Evolutionary conservation across 345 rosid genomes (phyloP), one percentile per base, ranked within the genome.

Genomic region (Bretschneidera sinensis): DNA sequence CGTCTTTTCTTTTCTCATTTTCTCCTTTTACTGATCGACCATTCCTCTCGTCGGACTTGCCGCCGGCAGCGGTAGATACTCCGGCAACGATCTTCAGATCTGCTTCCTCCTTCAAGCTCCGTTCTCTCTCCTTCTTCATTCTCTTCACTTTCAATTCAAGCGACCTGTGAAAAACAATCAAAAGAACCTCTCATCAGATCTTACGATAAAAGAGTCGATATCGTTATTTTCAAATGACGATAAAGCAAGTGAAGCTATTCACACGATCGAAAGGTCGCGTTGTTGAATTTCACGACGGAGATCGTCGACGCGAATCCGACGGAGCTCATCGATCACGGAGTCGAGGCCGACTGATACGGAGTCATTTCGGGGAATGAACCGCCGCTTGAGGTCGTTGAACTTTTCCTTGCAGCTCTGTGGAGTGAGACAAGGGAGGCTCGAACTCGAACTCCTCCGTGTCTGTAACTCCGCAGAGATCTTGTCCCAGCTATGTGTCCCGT

Each of bases 91-190:
- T 48, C 43, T 52, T 73, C 50, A 74, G 86, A 82, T 82, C 82
- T 72, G 71, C 53, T 23, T 64, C 79, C 54, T 64, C 75, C 58
- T 62, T 76, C 69, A 59, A 25, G 72, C 64, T 62, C 23, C 55
- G 57, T 23, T 68, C 81, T 35, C 79, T 76, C 54, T 82, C 86
- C 59, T 79, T 82, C 64, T 67, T 70, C 60, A 82, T 72, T 62
- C 72, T 76, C 70, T 82, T 82, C 54, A 82, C 78, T 63, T 82
- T 78, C 76, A 74, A 65, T 55, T 82, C 78, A 60, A 82, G 70
- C 28, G 79, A 76, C 83, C 83, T 78, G 81, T 25, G n/a, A n/a
- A n/a, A n/a, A 60, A 63, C n/a, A n/a, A n/a, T n/a, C n/a, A n/a
- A n/a, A n/a, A n/a, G n/a, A n/a, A n/a, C n/a, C n/a, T n/a, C n/a